phyloP scores from a whole-genome alignment of 257 asterid species.

The Coffea canephora region DNA sequence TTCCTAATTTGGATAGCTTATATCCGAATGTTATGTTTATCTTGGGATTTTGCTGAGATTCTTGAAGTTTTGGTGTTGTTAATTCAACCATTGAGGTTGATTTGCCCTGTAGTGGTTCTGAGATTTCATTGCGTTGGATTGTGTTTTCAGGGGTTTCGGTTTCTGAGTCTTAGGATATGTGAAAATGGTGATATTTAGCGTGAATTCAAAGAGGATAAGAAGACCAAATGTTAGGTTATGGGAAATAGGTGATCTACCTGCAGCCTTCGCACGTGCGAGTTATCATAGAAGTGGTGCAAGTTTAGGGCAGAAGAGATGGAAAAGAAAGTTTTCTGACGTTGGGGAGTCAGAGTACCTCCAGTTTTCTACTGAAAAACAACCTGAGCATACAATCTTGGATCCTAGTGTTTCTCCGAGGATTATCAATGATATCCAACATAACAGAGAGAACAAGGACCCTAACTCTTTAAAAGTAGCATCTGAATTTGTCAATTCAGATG shows the following conservation, averaged over 20 bases:
- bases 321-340: neutral
- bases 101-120: neutral
- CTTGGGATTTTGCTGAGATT: neutral
- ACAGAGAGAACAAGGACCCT: conserved; percentile 18
- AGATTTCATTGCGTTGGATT: neutral
- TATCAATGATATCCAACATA: neutral
- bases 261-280: conserved; percentile 27
- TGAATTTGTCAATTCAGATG: neutral
- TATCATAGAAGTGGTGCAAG: conserved; percentile 18
- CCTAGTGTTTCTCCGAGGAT: neutral
- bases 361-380: neutral
- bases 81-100: neutral
- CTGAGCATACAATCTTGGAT: neutral
- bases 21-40: neutral
- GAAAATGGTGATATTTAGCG: conserved; percentile 20
- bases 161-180: neutral
- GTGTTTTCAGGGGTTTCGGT: neutral
- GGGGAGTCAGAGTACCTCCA: conserved; percentile 7
- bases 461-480: conserved; percentile 11
- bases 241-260: conserved; percentile 30
- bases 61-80: neutral
- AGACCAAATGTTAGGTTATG: conserved; percentile 28
- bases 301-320: conserved; percentile 9
- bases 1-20: neutral
- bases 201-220: conserved; percentile 27